Base-by-base conservation (phyloP, 805 yeast genomes). In the Nadsonia fulvescens region DNA sequence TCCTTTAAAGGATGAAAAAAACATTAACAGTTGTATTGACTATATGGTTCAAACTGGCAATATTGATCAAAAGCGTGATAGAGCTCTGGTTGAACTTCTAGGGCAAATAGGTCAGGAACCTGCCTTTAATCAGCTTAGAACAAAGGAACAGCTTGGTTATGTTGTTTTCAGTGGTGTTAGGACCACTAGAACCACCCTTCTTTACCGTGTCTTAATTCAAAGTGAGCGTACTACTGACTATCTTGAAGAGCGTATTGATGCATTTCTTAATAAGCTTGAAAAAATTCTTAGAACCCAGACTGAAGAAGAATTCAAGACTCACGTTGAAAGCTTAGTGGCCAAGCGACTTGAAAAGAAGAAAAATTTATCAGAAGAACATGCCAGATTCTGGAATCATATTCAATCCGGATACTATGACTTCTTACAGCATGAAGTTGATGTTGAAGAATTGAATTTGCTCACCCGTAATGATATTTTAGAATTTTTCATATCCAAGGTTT, bases 71-170 rank as follows among this genome's bases (percentile, higher is more conserved):
- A 28, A 41, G n/a, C 50, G 46, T 23, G 38, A 44, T 15, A 52
- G 68, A 23, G 63, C 70, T 1, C 42, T 63, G 29, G 59, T 75
- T 8, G 79, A 73, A 25, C 51, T 86, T 27, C 49, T 79, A 24
- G 65, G 75, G 0, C 86, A 77, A 34, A 62, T 82, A 35, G 55
- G 75, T 25, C 68, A 65, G 37, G 95, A 86, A 45, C 95, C 94
- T 4, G 76, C 86, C 31, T 89, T 86, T 51, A 73, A 79, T 43
- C 76, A 76, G 35, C 60, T 86, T 31, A 66, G 98, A 49, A 86
- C 98, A 5, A 74, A 79, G 40, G 96, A 86, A 52, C 96, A 89
- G 49, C 60, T 86, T 16, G 98, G 98, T 2, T 86, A 86, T 42
- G 82, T 86, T 35, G 98, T 86, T 0, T 81, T 79, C 44, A 70